Conservation (phyloP, 2,329 filamentous ascomycete genomes). For the Blastomyces gilchristii region DNA sequence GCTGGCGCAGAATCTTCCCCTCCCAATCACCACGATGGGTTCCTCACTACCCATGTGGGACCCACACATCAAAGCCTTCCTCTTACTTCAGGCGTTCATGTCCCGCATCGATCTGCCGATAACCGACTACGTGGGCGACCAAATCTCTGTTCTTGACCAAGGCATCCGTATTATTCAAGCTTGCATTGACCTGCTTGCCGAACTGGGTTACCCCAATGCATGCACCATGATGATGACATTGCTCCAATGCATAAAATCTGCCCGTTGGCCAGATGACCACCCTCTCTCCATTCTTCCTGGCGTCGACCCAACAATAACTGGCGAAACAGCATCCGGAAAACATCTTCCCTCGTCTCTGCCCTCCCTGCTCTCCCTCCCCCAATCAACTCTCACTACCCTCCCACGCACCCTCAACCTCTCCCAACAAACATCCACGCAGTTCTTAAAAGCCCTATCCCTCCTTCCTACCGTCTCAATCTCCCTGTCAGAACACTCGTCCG, state of each 20-base stretch:
- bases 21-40: slow-evolving; percentile 52
- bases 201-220: slow-evolving; percentile 70
- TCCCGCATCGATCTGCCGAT: slow-evolving; percentile 87
- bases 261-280: slow-evolving; percentile 77
- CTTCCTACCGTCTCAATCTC: slow-evolving; percentile 61
- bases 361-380: slow-evolving; percentile 24
- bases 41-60: slow-evolving; percentile 79
- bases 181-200: slow-evolving; percentile 83
- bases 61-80: slow-evolving; percentile 91
- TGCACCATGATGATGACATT: slow-evolving; percentile 73
- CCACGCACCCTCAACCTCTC: slow-evolving; percentile 24
- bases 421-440: slow-evolving; percentile 21
- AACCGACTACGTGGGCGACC: slow-evolving; percentile 92
- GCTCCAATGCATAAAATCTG: slow-evolving; percentile 85
- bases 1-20: slow-evolving; percentile 69
- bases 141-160: slow-evolving; percentile 80
- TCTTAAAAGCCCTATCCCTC: slow-evolving; percentile 50
- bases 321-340: slow-evolving; percentile 11
- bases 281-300: slow-evolving; percentile 71
- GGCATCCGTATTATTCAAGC: slow-evolving; percentile 95
- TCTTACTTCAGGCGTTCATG: slow-evolving; percentile 91
- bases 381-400: slow-evolving; percentile 20
- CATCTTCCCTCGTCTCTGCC: slow-evolving; percentile 25
- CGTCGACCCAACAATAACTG: slow-evolving; percentile 32
- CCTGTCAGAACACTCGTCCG: slow-evolving; percentile 50